Evolutionary conservation across 2,329 filamentous ascomycete species (phyloP), one percentile per base, ranked within the genome.

Genomic region (Colletotrichum magnum): DNA sequence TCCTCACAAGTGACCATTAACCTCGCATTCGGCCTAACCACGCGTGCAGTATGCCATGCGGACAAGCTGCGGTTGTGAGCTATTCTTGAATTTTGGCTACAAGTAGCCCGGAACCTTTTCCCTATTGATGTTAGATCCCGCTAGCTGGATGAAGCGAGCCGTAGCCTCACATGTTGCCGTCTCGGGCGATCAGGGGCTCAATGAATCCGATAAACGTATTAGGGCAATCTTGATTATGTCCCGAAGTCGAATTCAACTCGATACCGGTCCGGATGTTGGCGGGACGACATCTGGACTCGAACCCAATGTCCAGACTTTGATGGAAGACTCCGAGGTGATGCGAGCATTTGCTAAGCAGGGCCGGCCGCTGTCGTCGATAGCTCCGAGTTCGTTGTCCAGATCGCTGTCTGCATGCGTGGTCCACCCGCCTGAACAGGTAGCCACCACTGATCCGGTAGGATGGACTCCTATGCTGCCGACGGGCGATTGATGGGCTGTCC

Each of bases 391-490:
- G 41, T 32, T 53, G 32, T 53, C 58, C 26, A 72, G 18, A 12
- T 71, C 59, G 12, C 51, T 24, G 26, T 74, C 72, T n/a, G 68
- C 68, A 3, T 74, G 69, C 39, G 79, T 79, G 16, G 78, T 79
- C 87, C 87, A 89, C 2, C 84, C 84, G 2, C 88, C 88, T 0
- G 87, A 86, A 73, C 87, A 89, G 0, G 87, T 89, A 21, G 85
- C 88, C 16, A 84, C 78, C 1, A 89, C 88, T 0, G 87, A 86
- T 2, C 88, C 88, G 70, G 86, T 86, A 4, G 78, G 76, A 72
- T 90, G 88, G 65, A 90, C 75, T 15, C 81, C 79, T 7, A 85
- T 80, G 50, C 84, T 85, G 9, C 86, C 86, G 0, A 89, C 79
- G 0, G 86, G 82, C 1, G 84, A 81, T 5, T 75, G 75, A 66